Conservation (phyloP, 2,329 filamentous ascomycete species). For the Hyphodiscus sp. region DNA sequence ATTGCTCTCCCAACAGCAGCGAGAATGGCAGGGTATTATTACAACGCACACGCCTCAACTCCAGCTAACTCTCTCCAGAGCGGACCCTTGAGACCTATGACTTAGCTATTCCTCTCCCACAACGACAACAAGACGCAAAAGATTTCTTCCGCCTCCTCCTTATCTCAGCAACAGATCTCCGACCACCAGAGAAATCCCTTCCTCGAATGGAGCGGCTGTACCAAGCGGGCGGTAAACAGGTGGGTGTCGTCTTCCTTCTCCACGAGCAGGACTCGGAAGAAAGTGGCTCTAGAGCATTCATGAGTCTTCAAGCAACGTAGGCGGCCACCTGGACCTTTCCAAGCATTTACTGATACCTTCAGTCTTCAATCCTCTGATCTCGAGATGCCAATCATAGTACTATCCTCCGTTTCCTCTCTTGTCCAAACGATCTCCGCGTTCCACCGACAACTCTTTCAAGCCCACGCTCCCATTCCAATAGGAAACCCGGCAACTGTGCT, state of each 20-base stretch:
- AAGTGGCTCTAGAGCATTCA: conserved; percentile 21
- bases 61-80: conserved; percentile 13
- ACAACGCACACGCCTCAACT: background rate
- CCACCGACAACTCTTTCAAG: conserved; percentile 20
- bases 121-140: conserved; percentile 4
- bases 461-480: background rate
- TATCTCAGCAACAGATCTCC: conserved; percentile 23
- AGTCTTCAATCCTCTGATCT: conserved; percentile 22
- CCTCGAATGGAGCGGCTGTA: conserved; percentile 28
- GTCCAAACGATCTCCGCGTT: conserved; percentile 21
- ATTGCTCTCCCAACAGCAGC: conserved; percentile 18
- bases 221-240: conserved; percentile 24
- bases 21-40: conserved; percentile 28
- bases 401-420: conserved; percentile 19
- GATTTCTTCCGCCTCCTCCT: conserved; percentile 24
- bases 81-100: conserved; percentile 25
- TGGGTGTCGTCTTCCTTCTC: conserved; percentile 30
- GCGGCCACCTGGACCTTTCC: background rate
- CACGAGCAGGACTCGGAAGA: conserved; percentile 13
- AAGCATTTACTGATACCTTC: conserved; percentile 3
- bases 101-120: conserved; percentile 22
- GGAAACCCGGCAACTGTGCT: conserved; percentile 17
- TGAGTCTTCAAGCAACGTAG: conserved; percentile 28
- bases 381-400: conserved; percentile 27
- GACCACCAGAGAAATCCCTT: conserved; percentile 10